Conservation (phyloP, 257 asterid genomes). For the Petrea volubilis region DNA sequence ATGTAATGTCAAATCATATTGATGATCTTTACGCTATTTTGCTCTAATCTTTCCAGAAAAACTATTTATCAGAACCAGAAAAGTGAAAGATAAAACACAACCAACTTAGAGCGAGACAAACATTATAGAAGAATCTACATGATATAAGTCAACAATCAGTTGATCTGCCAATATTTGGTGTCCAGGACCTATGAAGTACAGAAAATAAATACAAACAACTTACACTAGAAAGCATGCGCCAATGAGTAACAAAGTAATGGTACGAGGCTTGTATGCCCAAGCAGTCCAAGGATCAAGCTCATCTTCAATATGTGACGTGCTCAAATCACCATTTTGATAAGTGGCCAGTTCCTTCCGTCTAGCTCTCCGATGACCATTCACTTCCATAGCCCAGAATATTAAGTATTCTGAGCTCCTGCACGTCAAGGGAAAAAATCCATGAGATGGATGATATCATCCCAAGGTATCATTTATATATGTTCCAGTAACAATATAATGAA, state of each 20-base stretch:
- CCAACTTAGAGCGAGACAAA: background rate
- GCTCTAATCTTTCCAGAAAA: background rate
- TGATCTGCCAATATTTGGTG: background rate
- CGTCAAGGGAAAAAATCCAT: slow-evolving; percentile 10
- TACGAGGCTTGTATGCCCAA: slow-evolving; percentile 95
- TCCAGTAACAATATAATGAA: background rate
- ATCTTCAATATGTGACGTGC: slow-evolving; percentile 45
- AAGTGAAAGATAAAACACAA: background rate
- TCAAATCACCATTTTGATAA: slow-evolving; percentile 65
- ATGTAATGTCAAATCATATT: background rate
- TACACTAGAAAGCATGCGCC: slow-evolving; percentile 98
- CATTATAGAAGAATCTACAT: background rate
- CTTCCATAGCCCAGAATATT: slow-evolving; percentile 55
- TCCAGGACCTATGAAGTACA: background rate
- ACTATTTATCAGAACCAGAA: background rate
- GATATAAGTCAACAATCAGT: slow-evolving; percentile 11
- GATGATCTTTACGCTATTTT: background rate
- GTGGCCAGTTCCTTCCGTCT: slow-evolving; percentile 42
- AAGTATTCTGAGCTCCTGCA: slow-evolving; percentile 37
- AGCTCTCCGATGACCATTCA: slow-evolving; percentile 51
- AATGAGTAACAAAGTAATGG: slow-evolving; percentile 72
- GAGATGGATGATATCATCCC: background rate
- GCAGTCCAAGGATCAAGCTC: slow-evolving; percentile 98
- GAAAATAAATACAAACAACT: slow-evolving; percentile 29
- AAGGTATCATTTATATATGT: background rate